Base-by-base conservation (phyloP, 2,329 filamentous ascomycete genomes). In the Sarocladium brachiariae region DNA sequence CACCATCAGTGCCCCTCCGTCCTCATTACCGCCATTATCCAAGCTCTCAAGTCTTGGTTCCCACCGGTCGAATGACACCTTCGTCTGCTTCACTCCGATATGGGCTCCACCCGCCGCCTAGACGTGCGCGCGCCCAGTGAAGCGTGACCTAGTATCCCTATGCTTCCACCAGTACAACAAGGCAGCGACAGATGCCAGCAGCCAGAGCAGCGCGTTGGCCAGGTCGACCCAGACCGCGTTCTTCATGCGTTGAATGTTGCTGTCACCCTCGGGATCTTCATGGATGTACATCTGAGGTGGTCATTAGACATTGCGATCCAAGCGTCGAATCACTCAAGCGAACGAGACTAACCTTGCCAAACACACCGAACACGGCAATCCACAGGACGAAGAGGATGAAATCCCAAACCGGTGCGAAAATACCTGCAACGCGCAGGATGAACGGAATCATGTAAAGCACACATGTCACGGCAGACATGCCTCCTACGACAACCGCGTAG, bases 141-240 rank as follows among this genome's bases (percentile, higher is more conserved):
- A 83, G 48, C 73, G 72, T 16, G 71, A 75, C 55, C 72, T 70
- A 27, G 67, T 67, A 45, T 79, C 71, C 43, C 77, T 73, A 59
- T 78, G 70, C 54, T 68, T 70, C 64, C 72, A 81, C 75, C 82
- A 89, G 62, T 84, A 78, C 2, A 74, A 63, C 13, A 71, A 70
- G 13, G 77, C 72, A 24, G 75, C 79, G 11, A 77, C 52, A 3
- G 79, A 76, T 2, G 80, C 83, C 43, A 84, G 65, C 47, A 89
- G 69, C 90, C 90, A 96, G 48, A 96, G 73, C 13, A 89, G 63
- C 65, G 89, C 78, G 63, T 85, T 88, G 43, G 78, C 72, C 48
- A 95, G 66, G 65, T 92, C 86, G 41, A 95, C 75, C 87, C 88
- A 95, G 14, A 93, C 87, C 4, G 89, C 87, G 62, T 84, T 83